These are phyloP conservation scores for Pseudogymnoascus sp. DNA, from an alignment of 2,329 filamentous ascomycete genomes.

Conservation along the genomic window DNA sequence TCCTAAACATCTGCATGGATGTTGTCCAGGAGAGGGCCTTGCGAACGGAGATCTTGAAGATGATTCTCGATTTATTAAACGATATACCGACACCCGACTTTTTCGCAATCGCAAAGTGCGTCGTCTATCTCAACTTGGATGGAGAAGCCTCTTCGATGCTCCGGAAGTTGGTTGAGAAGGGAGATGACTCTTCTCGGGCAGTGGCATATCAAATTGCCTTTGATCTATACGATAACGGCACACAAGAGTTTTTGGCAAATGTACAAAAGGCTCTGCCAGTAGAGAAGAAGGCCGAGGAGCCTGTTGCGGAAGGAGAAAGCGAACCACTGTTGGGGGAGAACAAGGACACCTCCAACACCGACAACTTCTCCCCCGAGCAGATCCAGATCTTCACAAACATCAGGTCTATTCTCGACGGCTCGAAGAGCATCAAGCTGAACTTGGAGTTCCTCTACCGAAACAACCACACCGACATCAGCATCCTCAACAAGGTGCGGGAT, in stretches of 20 bases:
- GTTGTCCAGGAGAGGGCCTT: slow-evolving; percentile 89
- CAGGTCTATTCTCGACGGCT: slow-evolving; percentile 68
- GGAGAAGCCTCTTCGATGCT: slow-evolving; percentile 85
- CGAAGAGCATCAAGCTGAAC: slow-evolving; percentile 89
- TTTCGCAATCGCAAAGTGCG: slow-evolving; percentile 96
- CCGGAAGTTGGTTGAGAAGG: slow-evolving; percentile 68
- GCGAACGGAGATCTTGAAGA: slow-evolving; percentile 72
- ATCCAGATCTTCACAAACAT: slow-evolving; percentile 55
- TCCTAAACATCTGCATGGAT: slow-evolving; percentile 93
- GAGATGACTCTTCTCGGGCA: slow-evolving; percentile 68
- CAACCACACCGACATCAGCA: slow-evolving; percentile 84
- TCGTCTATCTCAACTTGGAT: slow-evolving; percentile 89
- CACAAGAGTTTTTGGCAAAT: slow-evolving; percentile 90
- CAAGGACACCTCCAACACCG: slow-evolving; percentile 30
- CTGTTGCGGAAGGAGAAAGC: slow-evolving; percentile 46
- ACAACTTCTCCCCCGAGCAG: slow-evolving; percentile 40
- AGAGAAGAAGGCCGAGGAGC: slow-evolving; percentile 43
- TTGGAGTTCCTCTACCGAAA: slow-evolving; percentile 94
- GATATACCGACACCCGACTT: slow-evolving; percentile 91
- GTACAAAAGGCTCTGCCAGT: slow-evolving; percentile 73
- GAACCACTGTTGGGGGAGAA: slow-evolving; percentile 50
- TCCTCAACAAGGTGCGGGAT: slow-evolving; percentile 93
- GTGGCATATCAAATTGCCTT: slow-evolving; percentile 97
- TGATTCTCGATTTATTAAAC: slow-evolving; percentile 92
- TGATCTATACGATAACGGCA: slow-evolving; percentile 96